These are phyloP conservation scores for Metschnikowia corniflorae DNA, from an alignment of 805 yeast species.

Conservation along the genomic window DNA sequence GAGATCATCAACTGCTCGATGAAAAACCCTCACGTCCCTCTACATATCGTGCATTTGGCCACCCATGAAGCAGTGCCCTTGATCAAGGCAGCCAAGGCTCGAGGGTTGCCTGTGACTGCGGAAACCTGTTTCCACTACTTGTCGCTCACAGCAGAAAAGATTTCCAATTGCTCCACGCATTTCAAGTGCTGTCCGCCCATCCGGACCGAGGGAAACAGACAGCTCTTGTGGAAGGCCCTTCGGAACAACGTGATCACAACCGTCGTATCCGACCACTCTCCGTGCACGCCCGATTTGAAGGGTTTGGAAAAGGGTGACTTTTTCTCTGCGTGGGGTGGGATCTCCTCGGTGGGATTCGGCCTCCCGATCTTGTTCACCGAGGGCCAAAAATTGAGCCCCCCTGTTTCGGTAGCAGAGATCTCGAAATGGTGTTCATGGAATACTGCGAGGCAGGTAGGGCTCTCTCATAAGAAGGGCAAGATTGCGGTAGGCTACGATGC, in stretches of 20 bases:
- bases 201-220: conserved; percentile 67
- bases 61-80: conserved; percentile 80
- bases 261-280: conserved; percentile 94
- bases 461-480: conserved; percentile 67
- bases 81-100: conserved; percentile 58
- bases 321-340: conserved; percentile 95
- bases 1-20: conserved; percentile 64
- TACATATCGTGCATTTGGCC: conserved; percentile 90
- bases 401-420: conserved; percentile 57
- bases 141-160: conserved; percentile 70
- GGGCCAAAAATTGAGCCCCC: conserved; percentile 50
- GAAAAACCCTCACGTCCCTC: conserved; percentile 54
- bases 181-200: conserved; percentile 97
- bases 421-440: conserved; percentile 76
- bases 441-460: conserved; percentile 84
- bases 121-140: conserved; percentile 95
- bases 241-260: conserved; percentile 63
- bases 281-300: conserved; percentile 90
- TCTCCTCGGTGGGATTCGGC: conserved; percentile 89
- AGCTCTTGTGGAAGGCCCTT: conserved; percentile 75
- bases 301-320: conserved; percentile 81
- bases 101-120: conserved; percentile 64
- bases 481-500: conserved; percentile 80
- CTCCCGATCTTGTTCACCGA: conserved; percentile 78
- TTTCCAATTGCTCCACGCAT: conserved; percentile 74